Evolutionary conservation across 495 filamentous ascomycete species (phyloP).

Genomic region (Aspergillus taichungensis): DNA sequence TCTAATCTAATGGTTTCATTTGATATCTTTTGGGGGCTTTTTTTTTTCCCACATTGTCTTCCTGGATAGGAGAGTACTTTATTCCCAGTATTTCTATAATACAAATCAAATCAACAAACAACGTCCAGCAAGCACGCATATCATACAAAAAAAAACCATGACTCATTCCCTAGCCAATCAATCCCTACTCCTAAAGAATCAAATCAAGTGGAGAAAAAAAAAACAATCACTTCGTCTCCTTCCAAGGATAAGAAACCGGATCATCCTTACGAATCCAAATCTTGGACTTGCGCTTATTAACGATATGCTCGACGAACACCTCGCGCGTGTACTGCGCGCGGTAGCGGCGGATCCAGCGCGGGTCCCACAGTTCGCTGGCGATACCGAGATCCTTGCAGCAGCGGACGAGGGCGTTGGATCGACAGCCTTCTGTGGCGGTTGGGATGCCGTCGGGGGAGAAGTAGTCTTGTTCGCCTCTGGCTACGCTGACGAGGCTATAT

Average conservation of each 20-base stretch:
- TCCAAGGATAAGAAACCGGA: constrained; percentile 68
- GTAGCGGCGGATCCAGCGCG: constrained; percentile 72
- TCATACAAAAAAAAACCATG: too few species aligned
- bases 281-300: constrained; percentile 80
- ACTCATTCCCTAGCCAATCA: too few species aligned
- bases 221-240: constrained; percentile 38
- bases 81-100: too few species aligned
- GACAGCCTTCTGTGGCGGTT: constrained; percentile 94
- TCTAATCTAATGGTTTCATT: too few species aligned
- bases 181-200: neutral
- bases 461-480: constrained; percentile 91
- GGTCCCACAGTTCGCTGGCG: constrained; percentile 94
- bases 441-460: constrained; percentile 88
- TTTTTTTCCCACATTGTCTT: too few species aligned
- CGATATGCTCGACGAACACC: constrained; percentile 71
- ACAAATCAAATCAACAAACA: too few species aligned
- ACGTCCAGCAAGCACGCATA: too few species aligned
- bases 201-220: neutral
- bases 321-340: constrained; percentile 63
- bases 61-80: too few species aligned
- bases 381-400: constrained; percentile 98
- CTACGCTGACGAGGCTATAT: constrained; percentile 75
- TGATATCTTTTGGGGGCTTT: too few species aligned
- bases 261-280: constrained; percentile 84
- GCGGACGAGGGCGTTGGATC: constrained; percentile 91